Conservation (phyloP, 805 yeast genomes). For the Zygotorulaspora chibaensis region DNA sequence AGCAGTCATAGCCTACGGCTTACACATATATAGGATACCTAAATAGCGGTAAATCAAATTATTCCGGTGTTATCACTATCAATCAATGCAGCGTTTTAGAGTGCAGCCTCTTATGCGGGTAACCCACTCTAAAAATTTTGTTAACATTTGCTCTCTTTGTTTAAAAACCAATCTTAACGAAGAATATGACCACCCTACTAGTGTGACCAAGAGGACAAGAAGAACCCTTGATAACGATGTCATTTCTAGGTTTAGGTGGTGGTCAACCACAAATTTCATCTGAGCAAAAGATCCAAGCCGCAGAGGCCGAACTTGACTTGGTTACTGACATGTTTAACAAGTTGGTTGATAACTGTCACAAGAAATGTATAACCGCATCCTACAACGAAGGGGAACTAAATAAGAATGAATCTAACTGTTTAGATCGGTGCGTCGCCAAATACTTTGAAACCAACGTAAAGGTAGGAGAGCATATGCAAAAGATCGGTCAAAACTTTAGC, state of each 20-base stretch:
- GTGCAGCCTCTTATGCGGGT: background rate
- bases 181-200: background rate
- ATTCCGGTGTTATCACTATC: too few species aligned
- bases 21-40: background rate
- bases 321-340: constrained; percentile 97
- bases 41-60: background rate
- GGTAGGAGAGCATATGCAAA: constrained; percentile 77
- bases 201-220: background rate
- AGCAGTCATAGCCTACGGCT: background rate
- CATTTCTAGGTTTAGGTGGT: constrained; percentile 69
- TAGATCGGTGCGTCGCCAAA: constrained; percentile 94
- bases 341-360: constrained; percentile 82
- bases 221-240: constrained; percentile 40
- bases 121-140: constrained; percentile 5
- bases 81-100: background rate
- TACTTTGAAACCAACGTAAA: constrained; percentile 91
- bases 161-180: background rate
- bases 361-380: constrained; percentile 66
- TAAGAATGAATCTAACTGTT: constrained; percentile 79
- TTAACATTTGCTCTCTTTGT: background rate
- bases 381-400: constrained; percentile 71
- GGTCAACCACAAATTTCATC: constrained; percentile 68
- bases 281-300: constrained; percentile 78
- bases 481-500: constrained; percentile 43
- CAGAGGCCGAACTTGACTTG: constrained; percentile 95